Conservation (phyloP, 441 rosid genomes). For the Gossypium lobatum region DNA sequence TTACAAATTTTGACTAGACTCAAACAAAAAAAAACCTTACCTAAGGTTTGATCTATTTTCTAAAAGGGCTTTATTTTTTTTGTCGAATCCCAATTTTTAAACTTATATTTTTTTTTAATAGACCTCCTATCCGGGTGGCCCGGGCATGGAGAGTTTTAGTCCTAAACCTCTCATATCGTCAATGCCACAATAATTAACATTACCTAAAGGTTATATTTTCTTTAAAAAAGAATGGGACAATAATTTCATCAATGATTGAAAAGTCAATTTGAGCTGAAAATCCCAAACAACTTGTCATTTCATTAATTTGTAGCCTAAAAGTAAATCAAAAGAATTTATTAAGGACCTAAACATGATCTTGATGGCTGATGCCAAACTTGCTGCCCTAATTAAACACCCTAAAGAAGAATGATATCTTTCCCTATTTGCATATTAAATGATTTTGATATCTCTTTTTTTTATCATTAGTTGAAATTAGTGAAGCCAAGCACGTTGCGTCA, state of each 20-base stretch:
- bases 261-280: not conserved
- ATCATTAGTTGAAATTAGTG: too few relatives aligned
- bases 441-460: too few relatives aligned
- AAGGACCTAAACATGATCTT: not conserved
- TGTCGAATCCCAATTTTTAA: rapidly evolving
- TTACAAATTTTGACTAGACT: too few relatives aligned
- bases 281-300: not conserved
- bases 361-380: not conserved
- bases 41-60: rapidly evolving
- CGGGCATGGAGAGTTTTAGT: too few relatives aligned
- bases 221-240: not conserved
- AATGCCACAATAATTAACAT: not conserved
- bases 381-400: not conserved
- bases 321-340: not conserved
- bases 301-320: not conserved
- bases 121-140: too few relatives aligned
- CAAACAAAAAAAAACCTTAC: rapidly evolving
- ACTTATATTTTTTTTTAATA: too few relatives aligned
- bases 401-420: not conserved
- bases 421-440: not conserved
- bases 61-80: too few relatives aligned
- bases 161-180: not conserved
- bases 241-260: not conserved
- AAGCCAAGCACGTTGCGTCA: not conserved
- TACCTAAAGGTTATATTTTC: not conserved